Percentiles rank a stretch among this genome's conserved stretches.
Evolutionary conservation across 2,329 filamentous ascomycete genomes (phyloP).

Genomic region (Stenocarpella maydis): DNA sequence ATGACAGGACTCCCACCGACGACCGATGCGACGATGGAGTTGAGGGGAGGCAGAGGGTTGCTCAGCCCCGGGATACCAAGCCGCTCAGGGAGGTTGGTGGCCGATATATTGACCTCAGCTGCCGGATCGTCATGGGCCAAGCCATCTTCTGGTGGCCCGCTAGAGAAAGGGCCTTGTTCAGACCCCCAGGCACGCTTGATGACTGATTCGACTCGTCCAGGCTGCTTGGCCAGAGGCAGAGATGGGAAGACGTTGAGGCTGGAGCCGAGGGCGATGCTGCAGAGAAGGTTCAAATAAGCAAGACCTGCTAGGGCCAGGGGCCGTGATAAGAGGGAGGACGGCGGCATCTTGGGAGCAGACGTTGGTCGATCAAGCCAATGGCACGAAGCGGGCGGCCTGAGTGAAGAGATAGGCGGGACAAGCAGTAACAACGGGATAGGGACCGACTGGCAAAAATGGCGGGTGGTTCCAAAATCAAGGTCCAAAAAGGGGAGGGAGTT

Average conservation of each 20-base stretch:
- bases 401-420: background rate
- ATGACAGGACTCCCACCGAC: slow-evolving; percentile 15
- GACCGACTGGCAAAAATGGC: slow-evolving; percentile 33
- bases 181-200: slow-evolving; percentile 31
- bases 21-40: slow-evolving; percentile 28
- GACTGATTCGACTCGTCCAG: background rate
- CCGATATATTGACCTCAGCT: background rate
- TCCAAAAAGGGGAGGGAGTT: slow-evolving; percentile 32
- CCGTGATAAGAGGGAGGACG: slow-evolving; percentile 25
- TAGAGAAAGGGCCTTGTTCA: slow-evolving; percentile 27
- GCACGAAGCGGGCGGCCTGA: background rate
- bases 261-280: slow-evolving; percentile 26
- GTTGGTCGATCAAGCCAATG: slow-evolving; percentile 1
- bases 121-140: background rate
- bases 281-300: slow-evolving; percentile 22
- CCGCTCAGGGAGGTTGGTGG: background rate
- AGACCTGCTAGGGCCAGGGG: slow-evolving; percentile 21
- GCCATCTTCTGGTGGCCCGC: background rate
- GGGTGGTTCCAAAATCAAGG: slow-evolving; percentile 36
- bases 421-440: slow-evolving; percentile 7
- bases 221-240: background rate
- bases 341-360: slow-evolving; percentile 26
- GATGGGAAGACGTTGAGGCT: slow-evolving; percentile 26
- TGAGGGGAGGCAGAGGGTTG: slow-evolving; percentile 7
- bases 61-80: slow-evolving; percentile 14